Evolutionary conservation across 1,139 yeast species (phyloP).

Genomic region (Wickerhamomyces sp.): DNA sequence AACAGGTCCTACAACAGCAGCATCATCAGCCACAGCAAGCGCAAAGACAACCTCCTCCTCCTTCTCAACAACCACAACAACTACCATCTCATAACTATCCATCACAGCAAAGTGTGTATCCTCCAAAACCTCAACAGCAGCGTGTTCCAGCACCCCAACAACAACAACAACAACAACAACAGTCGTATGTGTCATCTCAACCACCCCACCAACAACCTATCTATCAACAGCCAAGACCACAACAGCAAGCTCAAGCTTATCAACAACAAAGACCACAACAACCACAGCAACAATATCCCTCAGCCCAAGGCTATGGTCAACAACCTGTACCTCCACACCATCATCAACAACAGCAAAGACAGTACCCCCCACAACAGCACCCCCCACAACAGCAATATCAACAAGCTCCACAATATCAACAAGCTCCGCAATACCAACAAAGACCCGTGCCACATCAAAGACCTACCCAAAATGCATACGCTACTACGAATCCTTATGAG

Average conservation of each 20-base stretch:
- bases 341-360: conserved; percentile 4
- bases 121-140: conserved; percentile 4
- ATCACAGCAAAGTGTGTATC: conserved; percentile 3
- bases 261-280: neutral
- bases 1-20: conserved; percentile 5
- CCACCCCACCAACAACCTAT: too few relatives aligned
- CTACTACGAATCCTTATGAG: conserved; percentile 12
- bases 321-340: conserved; percentile 1
- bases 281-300: conserved; percentile 1
- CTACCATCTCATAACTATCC: neutral
- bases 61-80: conserved; percentile 3
- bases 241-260: neutral
- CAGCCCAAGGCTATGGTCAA: too few relatives aligned
- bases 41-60: neutral
- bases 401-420: conserved; percentile 1
- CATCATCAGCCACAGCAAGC: conserved; percentile 1
- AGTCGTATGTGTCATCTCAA: too few relatives aligned
- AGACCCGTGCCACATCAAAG: conserved; percentile 1
- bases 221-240: conserved; percentile 1
- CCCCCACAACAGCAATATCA: conserved; percentile 6
- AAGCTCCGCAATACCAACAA: conserved; percentile 1
- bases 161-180: neutral
- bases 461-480: neutral
- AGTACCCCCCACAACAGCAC: conserved; percentile 7
- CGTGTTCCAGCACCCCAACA: conserved; percentile 4